Conservation (phyloP, 2,329 filamentous ascomycete species). For the Diaporthe amygdali region DNA sequence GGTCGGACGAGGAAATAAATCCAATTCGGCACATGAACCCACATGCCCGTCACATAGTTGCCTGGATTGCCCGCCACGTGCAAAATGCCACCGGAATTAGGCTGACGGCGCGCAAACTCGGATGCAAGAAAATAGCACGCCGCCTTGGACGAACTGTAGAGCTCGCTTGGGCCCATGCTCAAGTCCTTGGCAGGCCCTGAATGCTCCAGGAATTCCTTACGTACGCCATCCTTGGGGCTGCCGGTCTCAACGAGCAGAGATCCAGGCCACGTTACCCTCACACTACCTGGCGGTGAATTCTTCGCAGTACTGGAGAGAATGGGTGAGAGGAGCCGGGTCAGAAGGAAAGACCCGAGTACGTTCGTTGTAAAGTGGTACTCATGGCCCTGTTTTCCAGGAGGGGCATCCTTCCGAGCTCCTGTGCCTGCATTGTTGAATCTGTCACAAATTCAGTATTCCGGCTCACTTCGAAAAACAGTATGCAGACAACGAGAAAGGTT, state of each 20-base stretch:
- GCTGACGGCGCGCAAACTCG: constrained; percentile 29
- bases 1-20: background rate
- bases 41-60: background rate
- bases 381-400: constrained; percentile 25
- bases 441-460: background rate
- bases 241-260: constrained; percentile 30
- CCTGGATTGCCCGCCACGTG: constrained; percentile 10
- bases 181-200: background rate
- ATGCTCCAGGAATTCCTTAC: constrained; percentile 25
- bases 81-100: constrained; percentile 15
- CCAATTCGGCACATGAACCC: background rate
- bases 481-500: no score
- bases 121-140: constrained; percentile 31
- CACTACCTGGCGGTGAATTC: constrained; percentile 19
- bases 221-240: constrained; percentile 27
- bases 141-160: constrained; percentile 30
- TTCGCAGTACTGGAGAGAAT: constrained; percentile 28
- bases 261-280: constrained; percentile 29
- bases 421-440: constrained; percentile 31
- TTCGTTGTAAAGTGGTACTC: constrained; percentile 32
- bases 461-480: background rate
- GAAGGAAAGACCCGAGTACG: constrained; percentile 26
- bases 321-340: constrained; percentile 29
- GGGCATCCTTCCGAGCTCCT: constrained; percentile 28
- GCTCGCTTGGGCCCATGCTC: constrained; percentile 20